Evolutionary conservation across 2,329 filamentous ascomycete species (phyloP).

Genomic region (Metarhizium guizhouense): DNA sequence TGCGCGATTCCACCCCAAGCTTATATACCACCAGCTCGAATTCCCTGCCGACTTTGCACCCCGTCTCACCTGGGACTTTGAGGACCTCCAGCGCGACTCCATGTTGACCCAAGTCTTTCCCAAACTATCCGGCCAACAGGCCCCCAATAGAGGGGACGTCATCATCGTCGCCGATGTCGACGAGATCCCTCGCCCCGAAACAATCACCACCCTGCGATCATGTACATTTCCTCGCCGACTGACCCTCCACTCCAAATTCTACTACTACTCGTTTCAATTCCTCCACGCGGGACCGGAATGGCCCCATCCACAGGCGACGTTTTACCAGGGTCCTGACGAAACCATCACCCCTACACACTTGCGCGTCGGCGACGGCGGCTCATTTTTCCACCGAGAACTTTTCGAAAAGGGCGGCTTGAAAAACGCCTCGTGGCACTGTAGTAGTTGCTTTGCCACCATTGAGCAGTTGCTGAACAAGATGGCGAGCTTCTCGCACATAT

Average conservation of each 20-base stretch:
- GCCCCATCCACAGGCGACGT: conserved; percentile 52
- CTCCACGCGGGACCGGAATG: conserved; percentile 32
- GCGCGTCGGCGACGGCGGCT: conserved; percentile 35
- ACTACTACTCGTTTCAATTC: conserved; percentile 51
- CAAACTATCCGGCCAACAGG: conserved; percentile 28
- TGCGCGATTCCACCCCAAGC: conserved; percentile 45
- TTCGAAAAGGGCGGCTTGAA: conserved; percentile 34
- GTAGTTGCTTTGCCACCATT: conserved; percentile 49
- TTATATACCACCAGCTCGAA: conserved; percentile 48
- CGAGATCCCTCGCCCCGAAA: conserved; percentile 46
- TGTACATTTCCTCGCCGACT: conserved; percentile 44
- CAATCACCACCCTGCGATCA: conserved; percentile 37
- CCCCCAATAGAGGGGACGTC: conserved; percentile 41
- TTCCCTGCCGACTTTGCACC: conserved; percentile 33
- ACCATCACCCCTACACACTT: conserved; percentile 47
- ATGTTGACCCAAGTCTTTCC: conserved; percentile 50
- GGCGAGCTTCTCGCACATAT: conserved; percentile 44
- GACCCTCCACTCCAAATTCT: conserved; percentile 42
- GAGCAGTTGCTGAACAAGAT: conserved; percentile 47
- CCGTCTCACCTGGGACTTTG: conserved; percentile 36
- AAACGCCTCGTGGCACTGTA: conserved; percentile 54
- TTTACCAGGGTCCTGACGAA: conserved; percentile 27
- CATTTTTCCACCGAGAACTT: conserved; percentile 24
- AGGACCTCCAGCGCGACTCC: conserved; percentile 45
- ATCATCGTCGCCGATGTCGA: conserved; percentile 52